Conservation (phyloP, 1,139 yeast genomes). For the Debaryomycetaceae sp. region DNA sequence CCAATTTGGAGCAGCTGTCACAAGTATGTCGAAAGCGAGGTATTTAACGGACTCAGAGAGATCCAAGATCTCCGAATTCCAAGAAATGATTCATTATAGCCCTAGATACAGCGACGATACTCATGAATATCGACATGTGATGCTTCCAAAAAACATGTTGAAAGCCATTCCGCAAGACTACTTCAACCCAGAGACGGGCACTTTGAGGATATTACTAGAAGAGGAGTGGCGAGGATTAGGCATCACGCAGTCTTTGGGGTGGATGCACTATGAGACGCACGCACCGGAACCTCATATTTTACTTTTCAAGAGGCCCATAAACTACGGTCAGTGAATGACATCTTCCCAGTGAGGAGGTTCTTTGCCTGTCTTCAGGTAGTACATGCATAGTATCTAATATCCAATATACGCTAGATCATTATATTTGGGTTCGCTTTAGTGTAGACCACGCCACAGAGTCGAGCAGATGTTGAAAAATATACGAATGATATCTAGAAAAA, state of each 20-base stretch:
- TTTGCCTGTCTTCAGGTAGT: not conserved
- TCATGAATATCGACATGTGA: slow-evolving; percentile 87
- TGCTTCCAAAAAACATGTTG: slow-evolving; percentile 93
- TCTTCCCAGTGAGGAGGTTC: not conserved
- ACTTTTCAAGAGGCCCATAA: slow-evolving; percentile 70
- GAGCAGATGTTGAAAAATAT: too few relatives aligned
- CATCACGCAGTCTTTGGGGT: slow-evolving; percentile 93
- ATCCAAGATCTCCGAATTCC: slow-evolving; percentile 84
- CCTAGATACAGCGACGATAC: slow-evolving; percentile 89
- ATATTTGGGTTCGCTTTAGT: not conserved
- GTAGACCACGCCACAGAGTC: too few relatives aligned
- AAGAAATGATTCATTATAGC: slow-evolving; percentile 91
- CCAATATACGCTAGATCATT: slow-evolving; percentile 2
- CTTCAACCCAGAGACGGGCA: slow-evolving; percentile 92
- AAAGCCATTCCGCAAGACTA: slow-evolving; percentile 95
- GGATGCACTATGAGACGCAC: slow-evolving; percentile 98
- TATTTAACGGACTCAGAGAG: slow-evolving; percentile 80
- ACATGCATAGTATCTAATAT: not conserved
- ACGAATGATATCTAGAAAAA: too few relatives aligned
- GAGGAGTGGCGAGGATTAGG: slow-evolving; percentile 99
- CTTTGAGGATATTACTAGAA: slow-evolving; percentile 82
- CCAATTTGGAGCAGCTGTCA: not conserved
- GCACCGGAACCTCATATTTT: slow-evolving; percentile 98
- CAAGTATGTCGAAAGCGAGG: slow-evolving; percentile 48
- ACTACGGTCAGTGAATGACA: slow-evolving; percentile 19